Conservation (phyloP, 441 rosid genomes). For the Croton setiger region DNA sequence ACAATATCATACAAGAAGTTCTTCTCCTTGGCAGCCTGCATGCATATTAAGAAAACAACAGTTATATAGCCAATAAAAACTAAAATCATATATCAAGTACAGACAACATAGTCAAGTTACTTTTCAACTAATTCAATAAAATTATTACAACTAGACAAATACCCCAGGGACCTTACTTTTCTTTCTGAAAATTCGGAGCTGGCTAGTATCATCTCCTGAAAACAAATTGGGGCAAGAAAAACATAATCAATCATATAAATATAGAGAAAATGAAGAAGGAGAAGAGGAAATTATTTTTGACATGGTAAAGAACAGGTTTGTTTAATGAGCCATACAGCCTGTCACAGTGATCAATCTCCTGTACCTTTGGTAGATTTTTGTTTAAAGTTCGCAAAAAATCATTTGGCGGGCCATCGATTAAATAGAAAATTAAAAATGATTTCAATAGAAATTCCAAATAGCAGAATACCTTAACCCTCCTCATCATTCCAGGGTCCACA, state of each 20-base stretch:
- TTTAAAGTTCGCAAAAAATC: slow-evolving; percentile 1
- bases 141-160: background rate
- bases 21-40: slow-evolving; percentile 58
- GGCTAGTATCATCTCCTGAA: slow-evolving; percentile 74
- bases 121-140: slow-evolving; percentile 2
- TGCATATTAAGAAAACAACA: background rate
- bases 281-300: background rate
- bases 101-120: slow-evolving; percentile 5
- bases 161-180: slow-evolving; percentile 37
- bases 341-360: background rate
- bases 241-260: background rate
- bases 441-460: slow-evolving; percentile 9
- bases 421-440: background rate
- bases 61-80: slow-evolving; percentile 1
- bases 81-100: slow-evolving; percentile 2
- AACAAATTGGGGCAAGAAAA: slow-evolving; percentile 1
- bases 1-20: slow-evolving; percentile 88
- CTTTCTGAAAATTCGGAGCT: slow-evolving; percentile 46
- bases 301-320: background rate
- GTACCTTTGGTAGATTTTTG: background rate
- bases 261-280: background rate
- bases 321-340: background rate
- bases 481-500: slow-evolving; percentile 68
- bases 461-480: slow-evolving; percentile 60
- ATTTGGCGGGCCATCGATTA: background rate